Percentiles rank a stretch among this genome's conserved stretches.
Evolutionary conservation across 345 rosid genomes (phyloP).

Genomic region (Barbarea vulgaris): DNA sequence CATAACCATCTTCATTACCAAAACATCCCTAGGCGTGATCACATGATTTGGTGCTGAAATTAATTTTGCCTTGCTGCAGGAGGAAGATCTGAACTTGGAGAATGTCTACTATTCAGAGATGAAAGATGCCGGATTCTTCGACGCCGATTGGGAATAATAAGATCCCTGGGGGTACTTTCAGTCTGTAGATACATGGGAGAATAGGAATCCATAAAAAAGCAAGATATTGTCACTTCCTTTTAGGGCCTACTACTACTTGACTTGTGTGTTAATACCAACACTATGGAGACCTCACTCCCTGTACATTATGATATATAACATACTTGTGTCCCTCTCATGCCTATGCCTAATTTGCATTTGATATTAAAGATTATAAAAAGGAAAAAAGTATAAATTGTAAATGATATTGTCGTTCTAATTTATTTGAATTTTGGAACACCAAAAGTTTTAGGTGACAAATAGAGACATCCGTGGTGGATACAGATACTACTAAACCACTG

Average conservation of each 20-base stretch:
- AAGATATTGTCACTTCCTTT: conserved; percentile 15
- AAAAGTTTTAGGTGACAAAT: conserved; percentile 16
- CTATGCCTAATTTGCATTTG: not conserved
- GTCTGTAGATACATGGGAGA: conserved; percentile 28
- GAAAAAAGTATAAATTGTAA: not conserved
- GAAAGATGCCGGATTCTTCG: conserved; percentile 98
- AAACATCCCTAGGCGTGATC: not conserved
- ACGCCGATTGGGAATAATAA: conserved; percentile 79
- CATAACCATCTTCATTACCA: not conserved
- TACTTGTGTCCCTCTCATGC: not conserved
- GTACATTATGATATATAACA: conserved; percentile 22
- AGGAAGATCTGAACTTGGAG: conserved; percentile 87
- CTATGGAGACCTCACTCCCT: not conserved
- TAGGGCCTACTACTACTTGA: conserved; percentile 18
- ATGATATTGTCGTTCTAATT: not conserved
- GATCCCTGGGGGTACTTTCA: not conserved
- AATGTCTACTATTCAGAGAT: conserved; percentile 92
- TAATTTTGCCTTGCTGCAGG: conserved; percentile 48
- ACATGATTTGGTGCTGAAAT: conserved; percentile 21
- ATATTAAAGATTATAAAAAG: not conserved
- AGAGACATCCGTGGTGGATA: conserved; percentile 19
- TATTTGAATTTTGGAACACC: not conserved
- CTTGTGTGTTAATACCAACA: conserved; percentile 13
- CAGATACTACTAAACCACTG: conserved; percentile 27
- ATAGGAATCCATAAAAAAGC: not conserved